Conservation (phyloP, 1,139 yeast genomes). For the Saccharomyces hybrid region DNA sequence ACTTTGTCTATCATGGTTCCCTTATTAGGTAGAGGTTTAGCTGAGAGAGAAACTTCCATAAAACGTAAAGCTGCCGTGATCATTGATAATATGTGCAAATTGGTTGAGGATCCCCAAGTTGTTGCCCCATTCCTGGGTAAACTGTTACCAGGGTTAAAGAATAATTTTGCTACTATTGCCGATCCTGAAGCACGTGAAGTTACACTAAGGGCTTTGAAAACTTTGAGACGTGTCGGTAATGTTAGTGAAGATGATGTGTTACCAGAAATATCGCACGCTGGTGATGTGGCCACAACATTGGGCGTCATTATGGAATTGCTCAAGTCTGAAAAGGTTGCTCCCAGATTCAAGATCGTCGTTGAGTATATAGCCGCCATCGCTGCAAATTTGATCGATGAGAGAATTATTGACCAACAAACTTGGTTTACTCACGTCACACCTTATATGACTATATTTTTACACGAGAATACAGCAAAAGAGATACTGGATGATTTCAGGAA, state of each 20-base stretch:
- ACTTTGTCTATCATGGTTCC: conserved; percentile 99
- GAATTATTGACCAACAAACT: conserved; percentile 83
- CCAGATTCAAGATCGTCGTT: conserved; percentile 69
- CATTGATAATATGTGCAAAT: conserved; percentile 99
- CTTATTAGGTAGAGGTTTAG: conserved; percentile 95
- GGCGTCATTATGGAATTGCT: conserved; percentile 69
- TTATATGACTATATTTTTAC: conserved; percentile 88
- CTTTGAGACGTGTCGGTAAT: conserved; percentile 97
- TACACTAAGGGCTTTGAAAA: conserved; percentile 90
- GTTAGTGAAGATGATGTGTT: conserved; percentile 79
- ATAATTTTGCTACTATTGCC: conserved; percentile 90
- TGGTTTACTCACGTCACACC: conserved; percentile 86
- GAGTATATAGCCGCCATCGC: conserved; percentile 88
- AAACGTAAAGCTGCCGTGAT: conserved; percentile 99
- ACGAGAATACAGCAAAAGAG: conserved; percentile 83
- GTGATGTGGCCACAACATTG: conserved; percentile 83
- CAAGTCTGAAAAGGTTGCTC: conserved; percentile 49
- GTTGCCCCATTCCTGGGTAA: conserved; percentile 96
- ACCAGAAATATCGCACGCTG: conserved; percentile 97
- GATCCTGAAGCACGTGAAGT: conserved; percentile 99
- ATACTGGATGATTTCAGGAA: conserved; percentile 89
- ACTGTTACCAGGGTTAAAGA: conserved; percentile 90
- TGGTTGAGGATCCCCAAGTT: conserved; percentile 98
- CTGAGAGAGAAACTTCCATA: conserved; percentile 97
- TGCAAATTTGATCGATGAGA: conserved; percentile 97